A percentile compares a stretch with the other conserved stretches of the same genome.
These are phyloP conservation scores for Aspergillus pseudoterreus DNA, from an alignment of 2,329 filamentous ascomycete genomes.

Conservation along the genomic window DNA sequence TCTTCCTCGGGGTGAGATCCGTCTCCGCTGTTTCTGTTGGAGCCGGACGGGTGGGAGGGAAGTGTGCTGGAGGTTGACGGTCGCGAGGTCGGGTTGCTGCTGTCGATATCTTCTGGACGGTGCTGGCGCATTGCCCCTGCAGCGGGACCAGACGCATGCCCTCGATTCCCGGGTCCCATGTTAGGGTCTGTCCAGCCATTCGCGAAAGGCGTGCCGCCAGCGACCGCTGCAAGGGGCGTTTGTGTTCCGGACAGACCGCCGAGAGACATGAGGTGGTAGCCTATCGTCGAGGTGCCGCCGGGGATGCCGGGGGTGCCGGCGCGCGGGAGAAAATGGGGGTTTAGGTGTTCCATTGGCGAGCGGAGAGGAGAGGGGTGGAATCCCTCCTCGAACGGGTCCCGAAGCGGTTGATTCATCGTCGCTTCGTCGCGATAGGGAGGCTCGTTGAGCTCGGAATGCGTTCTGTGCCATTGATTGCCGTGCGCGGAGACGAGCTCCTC, in stretches of 20 bases:
- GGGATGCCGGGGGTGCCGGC: constrained; percentile 47
- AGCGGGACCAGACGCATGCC: constrained; percentile 14
- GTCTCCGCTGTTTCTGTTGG: constrained; percentile 26
- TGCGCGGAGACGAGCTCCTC: constrained; percentile 29
- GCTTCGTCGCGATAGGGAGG: constrained; percentile 30
- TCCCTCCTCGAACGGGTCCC: constrained; percentile 25
- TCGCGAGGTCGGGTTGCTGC: constrained; percentile 36
- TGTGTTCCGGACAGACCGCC: constrained; percentile 48
- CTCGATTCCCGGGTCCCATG: constrained; percentile 17
- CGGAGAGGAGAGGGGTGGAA: constrained; percentile 31
- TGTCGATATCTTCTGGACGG: constrained; percentile 33
- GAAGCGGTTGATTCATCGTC: constrained; percentile 23
- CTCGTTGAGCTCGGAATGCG: constrained; percentile 22
- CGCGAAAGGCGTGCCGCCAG: constrained; percentile 40
- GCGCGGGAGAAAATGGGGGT: constrained; percentile 41
- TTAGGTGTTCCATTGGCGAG: constrained; percentile 38
- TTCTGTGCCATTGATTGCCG: constrained; percentile 17
- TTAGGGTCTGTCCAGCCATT: constrained; percentile 33
- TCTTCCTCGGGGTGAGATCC: constrained; percentile 21
- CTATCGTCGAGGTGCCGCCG: constrained; percentile 47
- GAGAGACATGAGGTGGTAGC: constrained; percentile 47
- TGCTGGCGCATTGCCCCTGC: constrained; percentile 16
- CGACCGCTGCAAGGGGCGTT: constrained; percentile 46
- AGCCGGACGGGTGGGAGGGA: constrained; percentile 28
- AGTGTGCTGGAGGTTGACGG: constrained; percentile 42